Base-by-base conservation (phyloP, 2,329 filamentous ascomycete genomes). In the Fusarium solani-melongenae region DNA sequence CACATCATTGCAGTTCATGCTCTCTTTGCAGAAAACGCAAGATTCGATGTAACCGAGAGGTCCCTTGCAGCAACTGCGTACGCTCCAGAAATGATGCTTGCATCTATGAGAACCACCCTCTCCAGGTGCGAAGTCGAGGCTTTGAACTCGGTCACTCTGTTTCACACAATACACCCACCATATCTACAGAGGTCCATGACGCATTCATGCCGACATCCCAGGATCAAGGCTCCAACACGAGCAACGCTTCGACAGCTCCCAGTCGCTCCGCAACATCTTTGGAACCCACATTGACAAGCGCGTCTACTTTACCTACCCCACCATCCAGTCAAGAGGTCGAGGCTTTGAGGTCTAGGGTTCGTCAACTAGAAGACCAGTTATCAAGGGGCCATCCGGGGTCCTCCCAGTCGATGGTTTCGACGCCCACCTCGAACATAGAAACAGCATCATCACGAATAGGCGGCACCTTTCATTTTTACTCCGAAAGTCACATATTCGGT, bases 391-490 rank as follows among this genome's bases (percentile, higher is more conserved):
- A 17, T 6, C 3, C 31, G 3, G 29, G 11, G 2, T 34, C 29
- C 5, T 22, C 33, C 2, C 20, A 29, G 1, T 24, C 67, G 2
- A n/a, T 29, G 4, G n/a, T 64, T 15, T 46, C 70, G 12, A 58
- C 56, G 12, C 49, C 69, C 33, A 24, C 46, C 29, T 67, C 72
- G 20, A 73, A 72, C 14, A 81, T 84, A n/a, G 81, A 85, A 41
- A 84, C 80, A 14, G 77, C 79, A 6, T 75, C 77, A 1, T 83
- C 84, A 2, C 72, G 77, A 15, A 49, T 88, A 2, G 82, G 81
- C 1, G 86, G 85, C 2, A 84, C 82, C 0, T 84, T 88, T 55
- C 81, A 87, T 63, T 66, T 87, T 29, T 82, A 85, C 14, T 78
- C 79, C 59, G 84, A 87, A 31, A 79, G 73, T 27, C 75, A 77